phyloP scores from a whole-genome alignment of 2,329 filamentous ascomycete genomes.

The Nemania bipapillata region DNA sequence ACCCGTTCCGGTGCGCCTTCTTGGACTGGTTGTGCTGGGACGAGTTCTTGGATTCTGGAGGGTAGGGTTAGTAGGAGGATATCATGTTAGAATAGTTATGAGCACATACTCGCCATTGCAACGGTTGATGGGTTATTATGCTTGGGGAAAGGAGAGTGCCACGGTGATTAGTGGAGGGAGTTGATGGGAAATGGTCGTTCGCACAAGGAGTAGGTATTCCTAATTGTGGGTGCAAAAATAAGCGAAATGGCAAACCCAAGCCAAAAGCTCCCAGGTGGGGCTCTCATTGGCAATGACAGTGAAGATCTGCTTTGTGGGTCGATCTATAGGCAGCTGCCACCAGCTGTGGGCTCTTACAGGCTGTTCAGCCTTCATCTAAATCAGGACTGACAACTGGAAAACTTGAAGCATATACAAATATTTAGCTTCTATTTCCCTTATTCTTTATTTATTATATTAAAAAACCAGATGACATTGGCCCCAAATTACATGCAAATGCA shows the following conservation, averaged over 20 bases:
- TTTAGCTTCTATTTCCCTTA: neutral
- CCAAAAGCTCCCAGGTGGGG: slow-evolving; percentile 13
- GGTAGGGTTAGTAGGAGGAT: slow-evolving; percentile 45
- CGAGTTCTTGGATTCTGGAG: slow-evolving; percentile 98
- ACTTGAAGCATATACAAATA: neutral
- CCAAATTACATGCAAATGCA: slow-evolving; percentile 17
- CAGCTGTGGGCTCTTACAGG: slow-evolving; percentile 1
- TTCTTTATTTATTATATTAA: neutral
- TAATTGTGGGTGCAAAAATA: slow-evolving; percentile 52
- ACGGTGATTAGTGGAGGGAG: slow-evolving; percentile 38
- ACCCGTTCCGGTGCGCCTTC: slow-evolving; percentile 99
- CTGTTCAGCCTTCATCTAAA: neutral
- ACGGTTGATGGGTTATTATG: slow-evolving; percentile 50
- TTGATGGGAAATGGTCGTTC: slow-evolving; percentile 43
- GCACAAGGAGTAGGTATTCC: slow-evolving; percentile 41
- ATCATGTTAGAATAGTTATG: neutral
- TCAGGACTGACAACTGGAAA: no score
- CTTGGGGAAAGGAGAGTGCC: slow-evolving; percentile 41
- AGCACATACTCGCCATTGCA: slow-evolving; percentile 76
- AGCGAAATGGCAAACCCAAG: slow-evolving; percentile 43
- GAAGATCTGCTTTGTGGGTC: no score
- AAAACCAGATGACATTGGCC: neutral
- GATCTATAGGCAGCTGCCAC: neutral
- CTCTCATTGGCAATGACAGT: neutral
- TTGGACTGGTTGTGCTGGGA: slow-evolving; percentile 98